Evolutionary conservation across 1,284 basidiomycete species (phyloP).

Genomic region (Trametes sp.): DNA sequence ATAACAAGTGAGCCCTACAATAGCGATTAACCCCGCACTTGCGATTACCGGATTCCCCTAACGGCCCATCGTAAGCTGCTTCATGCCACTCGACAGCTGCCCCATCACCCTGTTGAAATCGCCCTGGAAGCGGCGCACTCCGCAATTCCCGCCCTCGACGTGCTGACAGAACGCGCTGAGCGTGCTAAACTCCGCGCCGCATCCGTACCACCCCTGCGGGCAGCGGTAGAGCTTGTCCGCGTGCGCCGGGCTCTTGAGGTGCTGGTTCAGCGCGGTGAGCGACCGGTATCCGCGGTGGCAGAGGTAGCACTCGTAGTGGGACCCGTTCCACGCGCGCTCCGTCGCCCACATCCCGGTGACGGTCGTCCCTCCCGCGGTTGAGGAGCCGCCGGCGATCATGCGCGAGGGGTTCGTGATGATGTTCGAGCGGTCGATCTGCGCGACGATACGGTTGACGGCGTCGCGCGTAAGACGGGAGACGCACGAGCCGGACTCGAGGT

Average conservation of each 20-base stretch:
- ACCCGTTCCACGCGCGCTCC: conserved; percentile 44
- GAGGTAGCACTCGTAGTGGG: conserved; percentile 48
- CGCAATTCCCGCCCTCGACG: conserved; percentile 42
- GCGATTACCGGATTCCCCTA: neutral
- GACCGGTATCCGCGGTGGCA: conserved; percentile 24
- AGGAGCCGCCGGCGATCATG: conserved; percentile 31
- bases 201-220: conserved; percentile 31
- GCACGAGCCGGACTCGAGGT: conserved; percentile 43
- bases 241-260: conserved; percentile 35
- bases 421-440: conserved; percentile 35
- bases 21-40: too few species aligned
- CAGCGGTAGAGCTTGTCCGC: conserved; percentile 35
- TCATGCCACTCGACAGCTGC: conserved; percentile 13
- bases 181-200: conserved; percentile 36
- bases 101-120: conserved; percentile 36
- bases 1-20: too few species aligned
- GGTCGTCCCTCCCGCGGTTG: conserved; percentile 8
- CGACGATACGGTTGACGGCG: conserved; percentile 37
- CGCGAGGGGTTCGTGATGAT: conserved; percentile 43
- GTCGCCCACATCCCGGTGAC: conserved; percentile 37
- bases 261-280: conserved; percentile 27
- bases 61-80: conserved; percentile 2
- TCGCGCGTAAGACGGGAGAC: conserved; percentile 40
- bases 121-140: conserved; percentile 34
- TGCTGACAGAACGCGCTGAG: conserved; percentile 43